Evolutionary conservation across 1,139 yeast species (phyloP), one percentile per base, ranked within the genome.

Genomic region (Lodderomyces margitis): DNA sequence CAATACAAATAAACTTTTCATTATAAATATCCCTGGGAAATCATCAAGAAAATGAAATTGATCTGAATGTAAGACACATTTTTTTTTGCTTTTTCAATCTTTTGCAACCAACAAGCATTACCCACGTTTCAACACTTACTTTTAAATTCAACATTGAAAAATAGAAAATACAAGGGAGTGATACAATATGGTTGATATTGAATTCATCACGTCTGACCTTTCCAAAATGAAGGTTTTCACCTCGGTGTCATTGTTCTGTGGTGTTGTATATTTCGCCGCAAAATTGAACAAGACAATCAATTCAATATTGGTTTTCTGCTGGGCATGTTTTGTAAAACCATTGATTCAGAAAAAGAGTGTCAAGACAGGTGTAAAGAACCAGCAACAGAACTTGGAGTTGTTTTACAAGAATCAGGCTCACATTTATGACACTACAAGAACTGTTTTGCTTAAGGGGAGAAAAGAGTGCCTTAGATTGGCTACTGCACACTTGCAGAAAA

Each of bases 351-450:
- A 54, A 38, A 49, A 49, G 36, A 37, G 44, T 23, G 49, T 11
- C 16, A 40, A 40, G 15, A 19, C 27, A 20, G 36, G 28, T 3
- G 42, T 34, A 5, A 50, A 67, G 3, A 67, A 67, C 40, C 70
- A 67, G 55, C 91, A 83, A 56, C 75, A 75, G 21, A 80, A 83
- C 15, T 70, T 86, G 46, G 95, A 86, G 57, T 64, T 74, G 33
- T 86, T 86, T 57, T 86, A 86, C 63, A 76, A 79, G 53, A 81
- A 80, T 40, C 95, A 86, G 58, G 94, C 94, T 11, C 78, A 75
- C 43, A 74, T 85, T 42, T 86, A 86, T 58, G 94, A 86, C 56
- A 63, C 76, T 39, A 85, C 94, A 1, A 74, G 95, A 54, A 68
- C 72, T 40, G 64, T 73, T 37, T 69, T 86, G 32, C 71, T 86